Conservation (phyloP, 257 asterid genomes). For the Ophiorrhiza pumila region DNA sequence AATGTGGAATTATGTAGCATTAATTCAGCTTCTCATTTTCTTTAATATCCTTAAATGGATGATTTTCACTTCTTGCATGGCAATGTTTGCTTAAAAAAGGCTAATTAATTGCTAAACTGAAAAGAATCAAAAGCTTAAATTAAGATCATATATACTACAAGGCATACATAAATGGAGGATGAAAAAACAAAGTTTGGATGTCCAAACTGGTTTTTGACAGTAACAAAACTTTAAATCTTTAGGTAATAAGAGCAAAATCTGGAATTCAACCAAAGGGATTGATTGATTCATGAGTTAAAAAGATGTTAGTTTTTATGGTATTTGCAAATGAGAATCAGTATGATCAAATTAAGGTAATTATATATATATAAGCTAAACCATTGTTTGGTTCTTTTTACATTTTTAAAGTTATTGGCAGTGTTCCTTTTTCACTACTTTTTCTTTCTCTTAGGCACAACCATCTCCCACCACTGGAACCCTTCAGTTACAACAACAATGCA, state of each 20-base stretch:
- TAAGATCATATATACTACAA: not conserved
- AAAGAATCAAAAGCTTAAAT: not conserved
- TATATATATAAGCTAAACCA: not conserved
- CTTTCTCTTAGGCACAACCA: slow-evolving; percentile 31
- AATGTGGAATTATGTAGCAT: not conserved
- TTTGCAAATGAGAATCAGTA: too few relatives aligned
- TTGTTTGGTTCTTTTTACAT: not conserved
- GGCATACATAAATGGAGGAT: not conserved
- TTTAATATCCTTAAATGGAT: too few relatives aligned
- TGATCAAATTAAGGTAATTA: too few relatives aligned
- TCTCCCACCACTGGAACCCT: slow-evolving; percentile 77
- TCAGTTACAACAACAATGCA: slow-evolving; percentile 29
- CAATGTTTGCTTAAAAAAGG: not conserved
- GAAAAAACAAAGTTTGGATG: not conserved
- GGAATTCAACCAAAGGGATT: not conserved
- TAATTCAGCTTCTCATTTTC: not conserved
- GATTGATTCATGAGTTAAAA: not conserved
- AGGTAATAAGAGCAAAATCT: not conserved
- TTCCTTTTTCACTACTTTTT: not conserved
- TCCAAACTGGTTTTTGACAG: not conserved
- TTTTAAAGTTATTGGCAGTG: not conserved
- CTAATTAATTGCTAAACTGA: too few relatives aligned
- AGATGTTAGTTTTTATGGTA: not conserved
- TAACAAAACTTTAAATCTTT: too few relatives aligned
- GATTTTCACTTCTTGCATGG: not conserved